Conservation (phyloP, 2,329 filamentous ascomycete genomes). For the Colletotrichum somersetense region DNA sequence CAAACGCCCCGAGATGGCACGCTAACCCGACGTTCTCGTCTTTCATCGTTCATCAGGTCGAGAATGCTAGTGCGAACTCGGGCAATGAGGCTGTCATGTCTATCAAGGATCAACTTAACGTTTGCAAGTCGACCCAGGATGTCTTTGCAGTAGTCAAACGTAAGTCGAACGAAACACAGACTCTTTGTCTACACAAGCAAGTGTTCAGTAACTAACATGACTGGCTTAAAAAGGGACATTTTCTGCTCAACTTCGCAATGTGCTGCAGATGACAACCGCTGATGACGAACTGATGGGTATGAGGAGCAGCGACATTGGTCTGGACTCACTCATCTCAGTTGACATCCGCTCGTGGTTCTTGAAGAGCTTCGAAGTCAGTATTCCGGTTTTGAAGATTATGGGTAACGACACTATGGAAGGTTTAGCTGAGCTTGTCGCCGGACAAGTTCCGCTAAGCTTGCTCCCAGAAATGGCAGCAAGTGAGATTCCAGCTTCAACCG, state of each 20-base stretch:
- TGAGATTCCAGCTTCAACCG: no score
- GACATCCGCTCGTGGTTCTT: conserved; percentile 31
- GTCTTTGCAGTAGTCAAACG: neutral
- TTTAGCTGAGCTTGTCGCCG: neutral
- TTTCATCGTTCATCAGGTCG: conserved; percentile 2
- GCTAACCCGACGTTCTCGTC: neutral
- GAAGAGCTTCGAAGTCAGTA: conserved; percentile 19
- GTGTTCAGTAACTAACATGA: neutral
- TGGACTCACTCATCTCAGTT: conserved; percentile 18
- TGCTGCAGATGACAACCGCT: neutral
- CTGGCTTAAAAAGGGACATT: neutral
- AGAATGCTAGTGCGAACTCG: neutral
- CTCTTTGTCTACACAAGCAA: neutral
- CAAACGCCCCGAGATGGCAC: neutral
- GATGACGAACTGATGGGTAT: neutral
- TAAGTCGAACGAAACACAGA: neutral
- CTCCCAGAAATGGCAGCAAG: no score
- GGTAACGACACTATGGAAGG: neutral
- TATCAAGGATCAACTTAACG: neutral
- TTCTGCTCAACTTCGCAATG: neutral
- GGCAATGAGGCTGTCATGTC: neutral
- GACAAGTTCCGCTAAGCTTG: neutral
- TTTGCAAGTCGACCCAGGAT: neutral
- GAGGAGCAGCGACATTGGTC: neutral
- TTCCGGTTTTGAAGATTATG: conserved; percentile 12